Base-by-base conservation (phyloP, 164 flowering plant genomes). In the Santalum album region DNA sequence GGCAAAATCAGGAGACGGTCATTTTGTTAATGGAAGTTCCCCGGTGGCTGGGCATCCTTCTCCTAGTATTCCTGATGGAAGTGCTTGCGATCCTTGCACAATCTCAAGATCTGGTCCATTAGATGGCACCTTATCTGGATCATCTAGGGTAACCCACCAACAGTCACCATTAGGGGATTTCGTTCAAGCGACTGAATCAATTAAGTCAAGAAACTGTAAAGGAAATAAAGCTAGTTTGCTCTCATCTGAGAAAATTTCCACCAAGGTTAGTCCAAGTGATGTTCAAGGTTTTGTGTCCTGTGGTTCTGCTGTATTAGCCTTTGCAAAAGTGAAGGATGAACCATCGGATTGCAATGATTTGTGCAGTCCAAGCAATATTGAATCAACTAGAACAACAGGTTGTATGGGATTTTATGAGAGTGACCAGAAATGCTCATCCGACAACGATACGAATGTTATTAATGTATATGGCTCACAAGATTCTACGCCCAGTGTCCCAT, bases 281-380 rank as follows among this genome's bases (percentile, higher is more conserved):
- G 54, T 7, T 40, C 51, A 44, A 39, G 39, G 52, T 45, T 23
- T 5, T 25, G 38, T 43, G n/a, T n/a, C 43, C 62, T 25, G 14
- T n/a, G n/a, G 27, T 59, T 48, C 69, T 34, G 20, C 59, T 40
- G 39, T 60, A 44, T 19, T 67, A 54, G 53, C 56, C 40, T 62
- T 54, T 57, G 63, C 62, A 46, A 69, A 71, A 56, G 63, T 79
- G 49, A 80, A 85, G 67, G 60, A 53, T 56, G 88, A 85, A 60
- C 69, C 61, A 15, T 26, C 49, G 50, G 78, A 71, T 26, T 35
- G n/a, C 22, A 17, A 18, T 42, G 45, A 42, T 17, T 42, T 42
- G 4, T 12, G 21, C 2, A 18, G 5, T 18, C 1, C 20, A 1
- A 21, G 2, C 2, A 42, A 14, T 11, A 38, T 4, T 38, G 42